These are phyloP conservation scores for Apiotrichum gamsii DNA, from an alignment of 1,284 basidiomycete genomes.

Conservation along the genomic window DNA sequence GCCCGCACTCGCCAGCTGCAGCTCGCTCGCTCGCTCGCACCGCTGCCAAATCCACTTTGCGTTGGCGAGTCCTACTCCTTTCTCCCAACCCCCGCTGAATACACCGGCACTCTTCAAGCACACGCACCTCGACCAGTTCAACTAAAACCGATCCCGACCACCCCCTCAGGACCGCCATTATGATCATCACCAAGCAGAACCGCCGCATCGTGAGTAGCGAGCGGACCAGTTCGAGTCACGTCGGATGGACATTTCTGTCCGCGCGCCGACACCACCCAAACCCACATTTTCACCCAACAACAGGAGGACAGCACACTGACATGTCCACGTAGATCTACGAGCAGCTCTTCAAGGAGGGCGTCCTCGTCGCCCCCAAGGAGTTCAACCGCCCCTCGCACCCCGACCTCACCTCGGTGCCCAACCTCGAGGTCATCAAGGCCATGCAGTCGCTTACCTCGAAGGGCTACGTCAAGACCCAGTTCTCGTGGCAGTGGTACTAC, in stretches of 20 bases:
- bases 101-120: constrained; percentile 4
- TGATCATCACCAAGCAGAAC: constrained; percentile 47
- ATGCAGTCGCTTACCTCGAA: constrained; percentile 95
- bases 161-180: constrained; percentile 16
- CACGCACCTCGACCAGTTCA: constrained; percentile 19
- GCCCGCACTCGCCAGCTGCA: not conserved
- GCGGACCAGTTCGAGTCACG: not conserved
- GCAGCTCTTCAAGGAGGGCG: constrained; percentile 99
- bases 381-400: constrained; percentile 96
- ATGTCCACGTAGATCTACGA: constrained; percentile 65
- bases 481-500: constrained; percentile 94
- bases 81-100: constrained; percentile 17
- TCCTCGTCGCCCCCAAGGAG: constrained; percentile 98
- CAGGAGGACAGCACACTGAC: too few relatives aligned
- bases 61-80: constrained; percentile 40
- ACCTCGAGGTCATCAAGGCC: constrained; percentile 98
- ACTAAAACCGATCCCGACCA: constrained; percentile 8
- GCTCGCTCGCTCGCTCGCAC: not conserved
- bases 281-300: too few relatives aligned
- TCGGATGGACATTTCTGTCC: too few relatives aligned
- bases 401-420: constrained; percentile 84
- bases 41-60: constrained; percentile 23
- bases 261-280: too few relatives aligned
- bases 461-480: constrained; percentile 96
- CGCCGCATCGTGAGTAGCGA: constrained; percentile 39